phyloP scores from a whole-genome alignment of 2,329 filamentous ascomycete species.

The Nemania sp. region DNA sequence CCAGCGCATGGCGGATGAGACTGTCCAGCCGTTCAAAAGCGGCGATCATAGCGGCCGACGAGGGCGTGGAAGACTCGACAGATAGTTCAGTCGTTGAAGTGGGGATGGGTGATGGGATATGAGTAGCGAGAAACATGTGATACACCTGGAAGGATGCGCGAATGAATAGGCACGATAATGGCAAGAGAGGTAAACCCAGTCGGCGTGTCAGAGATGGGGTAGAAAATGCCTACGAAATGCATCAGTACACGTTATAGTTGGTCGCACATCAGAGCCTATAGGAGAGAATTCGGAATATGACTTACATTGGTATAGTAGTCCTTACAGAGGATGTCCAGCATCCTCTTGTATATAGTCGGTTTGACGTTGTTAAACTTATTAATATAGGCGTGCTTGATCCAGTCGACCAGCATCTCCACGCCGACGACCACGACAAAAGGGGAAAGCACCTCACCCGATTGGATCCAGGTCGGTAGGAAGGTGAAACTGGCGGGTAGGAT shows the following conservation, averaged over 20 bases:
- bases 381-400: conserved; percentile 96
- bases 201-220: conserved; percentile 88
- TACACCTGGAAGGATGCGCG: conserved; percentile 94
- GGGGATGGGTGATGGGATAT: conserved; percentile 74
- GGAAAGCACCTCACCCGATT: conserved; percentile 82
- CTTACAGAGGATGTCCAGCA: conserved; percentile 91
- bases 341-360: conserved; percentile 83
- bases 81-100: conserved; percentile 68
- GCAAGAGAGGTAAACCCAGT: conserved; percentile 87
- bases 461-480: conserved; percentile 76
- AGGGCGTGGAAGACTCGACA: conserved; percentile 63
- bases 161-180: conserved; percentile 92
- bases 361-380: conserved; percentile 98
- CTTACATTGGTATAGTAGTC: conserved; percentile 94
- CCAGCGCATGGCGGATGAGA: conserved; percentile 75
- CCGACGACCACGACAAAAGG: conserved; percentile 93
- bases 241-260: neutral
- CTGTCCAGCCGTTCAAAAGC: conserved; percentile 79
- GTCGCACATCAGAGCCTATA: neutral
- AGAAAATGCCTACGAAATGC: conserved; percentile 71
- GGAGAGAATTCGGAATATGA: neutral
- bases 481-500: conserved; percentile 91
- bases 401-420: conserved; percentile 95
- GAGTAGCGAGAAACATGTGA: conserved; percentile 93
- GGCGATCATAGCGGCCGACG: conserved; percentile 75